Evolutionary conservation across 176 grass and related monocot species (phyloP), one percentile per base, ranked within the genome.

Genomic region (Cymbopogon citratus): DNA sequence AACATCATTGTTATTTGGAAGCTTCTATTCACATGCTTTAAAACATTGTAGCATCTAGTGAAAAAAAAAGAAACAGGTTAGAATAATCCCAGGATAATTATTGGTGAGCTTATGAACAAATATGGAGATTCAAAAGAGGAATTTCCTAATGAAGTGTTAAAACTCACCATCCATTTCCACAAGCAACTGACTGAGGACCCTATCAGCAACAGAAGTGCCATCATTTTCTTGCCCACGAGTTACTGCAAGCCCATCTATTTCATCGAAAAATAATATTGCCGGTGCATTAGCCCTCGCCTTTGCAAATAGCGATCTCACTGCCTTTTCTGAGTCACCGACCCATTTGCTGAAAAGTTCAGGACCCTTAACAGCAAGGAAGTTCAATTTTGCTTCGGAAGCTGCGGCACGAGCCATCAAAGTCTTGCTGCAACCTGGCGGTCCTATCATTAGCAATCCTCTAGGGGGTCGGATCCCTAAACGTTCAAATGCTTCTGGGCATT

Each of bases 311-410:
- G 75, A 82, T 84, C 68, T 93, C n/a, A 98, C 90, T 63, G 95
- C 95, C 39, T 98, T 98, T 57, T 98, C 95, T 39, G 95, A 93
- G 70, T 98, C 95, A 69, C 95, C 95, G 49, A 98, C 92, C 95
- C 92, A 98, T 89, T 98, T 95, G 82, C 92, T 98, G 71, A 98
- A 94, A 74, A 98, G 92, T 86, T 98, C 90, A 66, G 95, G 95
- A 60, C 95, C 95, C 81, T 98, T 98, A 56, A 95, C 95, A 61
- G 95, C 90, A 76, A 95, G 80, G 71, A 98, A 98, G 69, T 98
- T 95, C 26, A 94, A 68, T 79, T 95, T 98, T 80, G 92, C 92
- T 88, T 98, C 92, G 45, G 95, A 95, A 83, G 95, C 92, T 73
- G 94, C 92, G 40, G 95, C 95, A 43, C 95, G 88, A 65, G 95